A percentile compares a stretch with the other conserved stretches of the same genome.
These are phyloP conservation scores for Sporothrix globosa DNA, from an alignment of 2,329 filamentous ascomycete species.

Conservation along the genomic window DNA sequence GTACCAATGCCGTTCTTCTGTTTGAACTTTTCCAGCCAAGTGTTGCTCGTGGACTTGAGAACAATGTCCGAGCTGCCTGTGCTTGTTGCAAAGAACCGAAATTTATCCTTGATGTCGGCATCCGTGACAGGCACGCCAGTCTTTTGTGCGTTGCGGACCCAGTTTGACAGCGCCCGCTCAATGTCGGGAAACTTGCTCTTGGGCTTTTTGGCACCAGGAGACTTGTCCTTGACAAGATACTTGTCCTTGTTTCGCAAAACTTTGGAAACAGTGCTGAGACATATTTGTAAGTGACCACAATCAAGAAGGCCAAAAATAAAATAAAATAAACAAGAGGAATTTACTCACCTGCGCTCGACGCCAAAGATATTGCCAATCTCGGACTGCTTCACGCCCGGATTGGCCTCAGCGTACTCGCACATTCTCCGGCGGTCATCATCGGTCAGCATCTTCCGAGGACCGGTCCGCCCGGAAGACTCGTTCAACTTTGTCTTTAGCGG, in stretches of 20 bases:
- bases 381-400: slow-evolving; percentile 89
- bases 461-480: slow-evolving; percentile 57
- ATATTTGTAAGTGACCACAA: slow-evolving; percentile 23
- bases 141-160: slow-evolving; percentile 79
- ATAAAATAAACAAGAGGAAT: background rate
- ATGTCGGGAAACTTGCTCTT: slow-evolving; percentile 90
- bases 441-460: slow-evolving; percentile 83
- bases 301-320: background rate
- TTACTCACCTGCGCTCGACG: slow-evolving; percentile 86
- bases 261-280: slow-evolving; percentile 90
- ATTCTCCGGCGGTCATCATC: slow-evolving; percentile 88
- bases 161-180: slow-evolving; percentile 85
- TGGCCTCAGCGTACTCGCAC: slow-evolving; percentile 90
- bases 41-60: slow-evolving; percentile 69
- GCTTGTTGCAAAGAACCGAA: slow-evolving; percentile 75
- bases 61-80: slow-evolving; percentile 71
- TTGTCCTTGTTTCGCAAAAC: slow-evolving; percentile 93
- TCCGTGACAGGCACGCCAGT: slow-evolving; percentile 75
- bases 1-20: slow-evolving; percentile 70
- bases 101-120: slow-evolving; percentile 82
- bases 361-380: slow-evolving; percentile 96
- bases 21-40: slow-evolving; percentile 95
- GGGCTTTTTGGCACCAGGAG: slow-evolving; percentile 72
- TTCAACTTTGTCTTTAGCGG: slow-evolving; percentile 51
- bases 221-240: slow-evolving; percentile 79